Conservation (phyloP, 164 flowering plant genomes). For the Platanus orientalis region DNA sequence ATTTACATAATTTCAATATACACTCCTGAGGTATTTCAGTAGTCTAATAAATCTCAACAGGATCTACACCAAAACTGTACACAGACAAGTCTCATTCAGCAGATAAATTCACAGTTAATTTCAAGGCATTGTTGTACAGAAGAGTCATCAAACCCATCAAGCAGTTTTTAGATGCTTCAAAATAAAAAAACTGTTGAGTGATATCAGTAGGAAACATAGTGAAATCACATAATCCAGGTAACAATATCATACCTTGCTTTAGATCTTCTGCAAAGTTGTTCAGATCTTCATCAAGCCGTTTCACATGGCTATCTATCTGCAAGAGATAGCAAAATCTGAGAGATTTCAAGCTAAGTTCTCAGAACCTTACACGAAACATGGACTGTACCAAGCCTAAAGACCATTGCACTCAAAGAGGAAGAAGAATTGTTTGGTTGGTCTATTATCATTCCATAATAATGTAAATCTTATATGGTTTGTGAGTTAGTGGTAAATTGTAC, state of each 20-base stretch:
- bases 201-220: neutral
- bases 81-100: neutral
- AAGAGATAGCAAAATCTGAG: slow-evolving; percentile 2
- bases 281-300: slow-evolving; percentile 95
- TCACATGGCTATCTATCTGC: slow-evolving; percentile 97
- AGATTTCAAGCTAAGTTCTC: no score
- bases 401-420: no score
- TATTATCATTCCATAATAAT: no score
- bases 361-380: no score
- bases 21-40: no score
- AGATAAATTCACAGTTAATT: neutral
- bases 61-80: neutral
- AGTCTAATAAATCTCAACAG: no score
- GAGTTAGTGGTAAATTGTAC: no score
- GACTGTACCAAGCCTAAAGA: no score
- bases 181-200: slow-evolving; percentile 2
- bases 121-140: neutral
- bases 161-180: neutral
- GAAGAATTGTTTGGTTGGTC: no score
- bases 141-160: neutral
- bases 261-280: slow-evolving; percentile 90
- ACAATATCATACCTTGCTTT: slow-evolving; percentile 77
- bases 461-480: no score
- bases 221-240: neutral
- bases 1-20: no score